Evolutionary conservation across 2,329 filamentous ascomycete genomes (phyloP), one percentile per base, ranked within the genome.

Genomic region (Pyricularia pennisetigena): DNA sequence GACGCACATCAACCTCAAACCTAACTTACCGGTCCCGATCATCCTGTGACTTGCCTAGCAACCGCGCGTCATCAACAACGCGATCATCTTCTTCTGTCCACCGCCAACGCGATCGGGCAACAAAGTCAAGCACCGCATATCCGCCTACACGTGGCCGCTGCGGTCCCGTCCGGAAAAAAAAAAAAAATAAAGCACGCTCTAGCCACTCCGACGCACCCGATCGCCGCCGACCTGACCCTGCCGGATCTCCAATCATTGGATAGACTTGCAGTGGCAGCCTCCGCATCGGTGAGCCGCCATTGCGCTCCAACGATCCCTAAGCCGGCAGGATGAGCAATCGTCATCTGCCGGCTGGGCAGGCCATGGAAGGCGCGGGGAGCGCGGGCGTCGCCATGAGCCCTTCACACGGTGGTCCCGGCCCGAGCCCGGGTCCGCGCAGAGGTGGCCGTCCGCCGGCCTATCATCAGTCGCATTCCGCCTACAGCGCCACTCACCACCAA

Each of bases 311-410:
- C 70, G 70, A 75, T 73, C 78, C 85, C 85, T 84, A 86, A 81
- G 85, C 86, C 87, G 88, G 86, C 86, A 91, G 85, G 88, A 92
- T 92, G 89, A 90, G 88, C 82, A 83, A 83, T 80, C 85, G 83
- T 85, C 88, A 90, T 89, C 87, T 90, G 88, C 87, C 88, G 87
- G 88, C 88, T 86, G 89, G 89, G 85, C 87, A 88, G 80, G 83
- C 83, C 78, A 83, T 86, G 81, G 83, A 81, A 75, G 81, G 80
- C 76, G 67, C 74, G 72, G 69, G 74, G 74, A 72, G 73, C 70
- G 68, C 69, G 65, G 57, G 71, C 70, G 67, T 69, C 67, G 59
- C 54, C 28, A 67, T 67, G 66, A 67, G 66, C 66, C 66, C 66
- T 59, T 57, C 54, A 29, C 54, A 57, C 66, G 66, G 66, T 59